phyloP scores from a whole-genome alignment of 2,329 filamentous ascomycete species.

The Alternaria longipes region DNA sequence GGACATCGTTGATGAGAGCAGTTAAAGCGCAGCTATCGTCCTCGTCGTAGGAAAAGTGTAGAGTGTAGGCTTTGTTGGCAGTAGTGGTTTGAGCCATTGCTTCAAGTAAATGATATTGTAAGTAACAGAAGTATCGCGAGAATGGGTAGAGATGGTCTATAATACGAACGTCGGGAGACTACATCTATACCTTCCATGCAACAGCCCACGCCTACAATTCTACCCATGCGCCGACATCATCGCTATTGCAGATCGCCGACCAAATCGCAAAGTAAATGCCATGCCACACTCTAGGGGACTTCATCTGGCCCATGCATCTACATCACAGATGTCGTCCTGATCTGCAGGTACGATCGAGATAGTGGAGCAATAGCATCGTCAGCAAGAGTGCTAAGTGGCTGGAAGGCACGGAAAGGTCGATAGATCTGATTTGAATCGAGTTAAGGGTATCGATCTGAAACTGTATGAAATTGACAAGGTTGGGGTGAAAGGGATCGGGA shows the following conservation, averaged over 20 bases:
- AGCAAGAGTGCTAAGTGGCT: constrained; percentile 3
- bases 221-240: constrained; percentile 16
- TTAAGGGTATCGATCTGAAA: constrained; percentile 10
- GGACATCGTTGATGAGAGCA: constrained; percentile 30
- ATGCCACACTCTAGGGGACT: constrained; percentile 14
- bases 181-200: constrained; percentile 3
- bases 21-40: constrained; percentile 26
- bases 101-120: not conserved
- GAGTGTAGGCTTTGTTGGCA: constrained; percentile 17
- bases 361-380: not conserved
- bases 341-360: constrained; percentile 22
- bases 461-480: constrained; percentile 5
- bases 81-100: constrained; percentile 20
- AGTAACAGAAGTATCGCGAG: not conserved
- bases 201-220: not conserved
- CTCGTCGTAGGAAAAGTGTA: constrained; percentile 26
- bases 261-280: constrained; percentile 5
- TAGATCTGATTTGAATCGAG: not conserved
- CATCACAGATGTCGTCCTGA: constrained; percentile 25
- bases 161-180: not conserved
- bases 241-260: constrained; percentile 1
- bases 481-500: constrained; percentile 1
- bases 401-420: not conserved
- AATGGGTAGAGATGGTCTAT: not conserved
- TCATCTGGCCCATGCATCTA: constrained; percentile 14